Conservation (phyloP, 2,329 filamentous ascomycete species). For the Acarospora socialis region DNA sequence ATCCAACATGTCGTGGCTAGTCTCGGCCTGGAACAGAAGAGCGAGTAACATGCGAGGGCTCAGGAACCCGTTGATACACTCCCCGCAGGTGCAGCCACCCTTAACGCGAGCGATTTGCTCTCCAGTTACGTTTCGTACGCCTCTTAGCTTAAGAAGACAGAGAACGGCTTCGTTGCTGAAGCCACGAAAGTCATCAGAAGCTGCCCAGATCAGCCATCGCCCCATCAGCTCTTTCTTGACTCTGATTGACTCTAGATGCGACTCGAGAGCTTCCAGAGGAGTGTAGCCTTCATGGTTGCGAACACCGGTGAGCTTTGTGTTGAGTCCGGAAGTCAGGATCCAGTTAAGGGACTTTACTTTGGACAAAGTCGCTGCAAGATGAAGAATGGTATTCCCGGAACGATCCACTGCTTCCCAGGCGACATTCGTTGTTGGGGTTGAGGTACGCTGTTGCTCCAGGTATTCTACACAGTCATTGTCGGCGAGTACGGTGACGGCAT, state of each 20-base stretch:
- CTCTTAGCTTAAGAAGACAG: constrained; percentile 18
- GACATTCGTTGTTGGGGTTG: background rate
- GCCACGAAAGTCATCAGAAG: constrained; percentile 23
- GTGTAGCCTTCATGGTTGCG: constrained; percentile 23
- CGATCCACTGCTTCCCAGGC: constrained; percentile 10
- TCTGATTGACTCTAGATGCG: constrained; percentile 19
- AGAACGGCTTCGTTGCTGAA: constrained; percentile 16
- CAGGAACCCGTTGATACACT: constrained; percentile 25
- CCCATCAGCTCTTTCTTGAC: constrained; percentile 12
- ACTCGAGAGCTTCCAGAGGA: constrained; percentile 20
- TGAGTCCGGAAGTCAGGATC: constrained; percentile 19
- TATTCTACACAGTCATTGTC: constrained; percentile 8
- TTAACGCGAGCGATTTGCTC: constrained; percentile 17
- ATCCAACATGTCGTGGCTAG: constrained; percentile 14
- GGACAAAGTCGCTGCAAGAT: constrained; percentile 14
- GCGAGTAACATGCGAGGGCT: constrained; percentile 24
- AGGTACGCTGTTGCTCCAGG: constrained; percentile 4
- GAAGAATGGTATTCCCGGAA: constrained; percentile 18
- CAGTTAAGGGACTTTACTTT: constrained; percentile 14
- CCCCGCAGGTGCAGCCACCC: constrained; percentile 26
- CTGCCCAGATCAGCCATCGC: no score
- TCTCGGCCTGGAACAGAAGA: constrained; percentile 19
- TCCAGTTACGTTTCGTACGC: constrained; percentile 8
- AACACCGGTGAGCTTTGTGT: constrained; percentile 10
- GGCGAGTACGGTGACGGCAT: constrained; percentile 6